Evolutionary conservation across 1,139 yeast species (phyloP), one percentile per base, ranked within the genome.

Genomic region (Zygoascus hellenicus): DNA sequence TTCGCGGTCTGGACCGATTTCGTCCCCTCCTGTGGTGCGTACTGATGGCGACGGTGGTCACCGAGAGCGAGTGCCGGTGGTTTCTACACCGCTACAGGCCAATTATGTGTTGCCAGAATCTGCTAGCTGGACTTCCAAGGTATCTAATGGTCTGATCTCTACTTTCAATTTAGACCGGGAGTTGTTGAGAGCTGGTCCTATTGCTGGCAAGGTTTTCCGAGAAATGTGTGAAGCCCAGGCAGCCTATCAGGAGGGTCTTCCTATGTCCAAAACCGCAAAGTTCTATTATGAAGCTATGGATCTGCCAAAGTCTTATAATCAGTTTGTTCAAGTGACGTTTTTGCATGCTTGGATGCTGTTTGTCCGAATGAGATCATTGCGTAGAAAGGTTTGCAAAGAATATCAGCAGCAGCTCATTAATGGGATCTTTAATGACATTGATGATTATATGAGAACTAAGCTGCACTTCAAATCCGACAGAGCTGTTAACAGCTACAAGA

Each of bases 281-380:
- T 68, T 66, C 52, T 68, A 65, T 55, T 90, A 87, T 61, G 84
- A 85, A 49, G 85, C 92, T 9, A 71, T 92, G 51, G 82, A 78
- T 19, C 72, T 94, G 60, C 97, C 96, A 17, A 75, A 77, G 62
- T 83, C 97, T 0, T 92, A 90, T 62, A 80, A 92, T 22, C 96
- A 89, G 66, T 92, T 97, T 95, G 90, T 83, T 63, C 97, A 90
- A 67, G 84, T 92, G 56, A 85, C 96, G 5, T 75, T 84, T 2
- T 74, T 92, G 56, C 98, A 92, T 65, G 81, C 87, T 54, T 92
- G 99, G 99, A 82, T 92, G 61, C 72, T 92, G 46, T 83, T 84
- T 57, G 96, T 87, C 13, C 80, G 98, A 61, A 89, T 92, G 96
- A 80, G 99, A 64, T 95, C 95, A 15, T 75, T 94, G 83, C 97